Evolutionary conservation across 768 basidiomycete species (phyloP).

Genomic region (Antrodiella citrinella): DNA sequence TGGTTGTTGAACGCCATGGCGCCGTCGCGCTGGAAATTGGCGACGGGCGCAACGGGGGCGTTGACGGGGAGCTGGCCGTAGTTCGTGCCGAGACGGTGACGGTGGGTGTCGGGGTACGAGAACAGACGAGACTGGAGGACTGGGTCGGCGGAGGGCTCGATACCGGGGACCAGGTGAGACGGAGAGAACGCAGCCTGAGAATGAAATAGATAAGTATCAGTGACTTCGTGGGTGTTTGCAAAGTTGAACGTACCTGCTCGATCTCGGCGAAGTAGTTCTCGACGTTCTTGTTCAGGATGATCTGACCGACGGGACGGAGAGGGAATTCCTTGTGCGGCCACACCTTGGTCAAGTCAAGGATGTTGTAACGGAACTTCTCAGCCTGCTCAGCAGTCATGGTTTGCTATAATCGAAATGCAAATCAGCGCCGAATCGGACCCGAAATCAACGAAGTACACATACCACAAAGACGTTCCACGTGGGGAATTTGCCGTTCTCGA

Average conservation of each 20-base stretch:
- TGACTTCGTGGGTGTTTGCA: constrained; percentile 19
- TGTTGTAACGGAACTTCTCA: constrained; percentile 82
- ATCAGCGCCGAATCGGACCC: too few species aligned
- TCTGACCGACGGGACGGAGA: constrained; percentile 80
- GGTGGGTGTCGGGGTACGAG: constrained; percentile 88
- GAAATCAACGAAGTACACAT: constrained; percentile 23
- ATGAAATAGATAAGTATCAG: constrained; percentile 7
- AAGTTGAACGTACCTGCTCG: constrained; percentile 62
- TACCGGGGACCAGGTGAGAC: constrained; percentile 79
- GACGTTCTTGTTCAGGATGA: constrained; percentile 71
- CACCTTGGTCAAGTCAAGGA: constrained; percentile 86
- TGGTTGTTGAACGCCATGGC: constrained; percentile 62
- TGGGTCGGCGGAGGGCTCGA: constrained; percentile 87
- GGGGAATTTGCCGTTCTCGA: constrained; percentile 75
- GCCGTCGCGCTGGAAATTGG: constrained; percentile 94
- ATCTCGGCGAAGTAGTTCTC: constrained; percentile 93
- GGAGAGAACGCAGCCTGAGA: constrained; percentile 77
- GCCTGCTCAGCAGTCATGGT: constrained; percentile 92
- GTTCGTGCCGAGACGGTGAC: constrained; percentile 74
- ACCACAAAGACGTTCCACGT: constrained; percentile 86
- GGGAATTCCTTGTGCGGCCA: constrained; percentile 88
- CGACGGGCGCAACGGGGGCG: constrained; percentile 58
- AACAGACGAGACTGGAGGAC: constrained; percentile 92
- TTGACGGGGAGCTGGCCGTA: constrained; percentile 89
- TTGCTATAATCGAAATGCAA: constrained; percentile 45